These are phyloP conservation scores for Phytophthora hibernalis DNA, from an alignment of 352 stramenopile genomes.

Conservation along the genomic window DNA sequence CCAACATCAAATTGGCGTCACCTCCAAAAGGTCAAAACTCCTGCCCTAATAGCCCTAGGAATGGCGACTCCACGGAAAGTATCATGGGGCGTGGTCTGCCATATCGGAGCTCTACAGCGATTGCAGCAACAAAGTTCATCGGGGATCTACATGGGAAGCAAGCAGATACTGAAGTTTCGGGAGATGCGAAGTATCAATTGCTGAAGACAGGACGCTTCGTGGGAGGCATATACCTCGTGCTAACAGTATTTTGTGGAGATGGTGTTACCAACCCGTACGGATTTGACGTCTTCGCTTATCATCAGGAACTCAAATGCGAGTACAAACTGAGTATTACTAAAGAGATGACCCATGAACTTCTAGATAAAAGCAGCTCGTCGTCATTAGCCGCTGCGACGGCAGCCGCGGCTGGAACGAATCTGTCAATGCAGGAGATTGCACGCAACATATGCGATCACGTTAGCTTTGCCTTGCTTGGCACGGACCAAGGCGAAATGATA, in stretches of 20 bases:
- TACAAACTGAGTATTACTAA: slow-evolving; percentile 66
- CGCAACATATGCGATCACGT: slow-evolving; percentile 68
- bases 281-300: slow-evolving; percentile 68
- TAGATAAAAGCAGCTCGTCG: slow-evolving; percentile 65
- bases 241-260: slow-evolving; percentile 77
- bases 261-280: slow-evolving; percentile 71
- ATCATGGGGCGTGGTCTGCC: not conserved
- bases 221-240: slow-evolving; percentile 64
- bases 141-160: slow-evolving; percentile 40
- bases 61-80: slow-evolving; percentile 14
- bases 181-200: slow-evolving; percentile 59
- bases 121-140: slow-evolving; percentile 37
- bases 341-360: slow-evolving; percentile 64
- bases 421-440: slow-evolving; percentile 78
- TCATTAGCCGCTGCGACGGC: slow-evolving; percentile 62
- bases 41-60: slow-evolving; percentile 2
- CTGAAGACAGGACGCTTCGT: slow-evolving; percentile 75
- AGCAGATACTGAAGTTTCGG: slow-evolving; percentile 27
- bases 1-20: slow-evolving; percentile 3
- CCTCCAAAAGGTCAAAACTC: slow-evolving; percentile 14
- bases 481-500: slow-evolving; percentile 49
- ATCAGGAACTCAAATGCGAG: slow-evolving; percentile 54
- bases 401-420: slow-evolving; percentile 69
- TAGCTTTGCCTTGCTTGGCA: slow-evolving; percentile 50
- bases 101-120: slow-evolving; percentile 22